Evolutionary conservation across 331 rosid species (phyloP), one percentile per base, ranked within the genome.

Genomic region (Erythrophleum ivorense): DNA sequence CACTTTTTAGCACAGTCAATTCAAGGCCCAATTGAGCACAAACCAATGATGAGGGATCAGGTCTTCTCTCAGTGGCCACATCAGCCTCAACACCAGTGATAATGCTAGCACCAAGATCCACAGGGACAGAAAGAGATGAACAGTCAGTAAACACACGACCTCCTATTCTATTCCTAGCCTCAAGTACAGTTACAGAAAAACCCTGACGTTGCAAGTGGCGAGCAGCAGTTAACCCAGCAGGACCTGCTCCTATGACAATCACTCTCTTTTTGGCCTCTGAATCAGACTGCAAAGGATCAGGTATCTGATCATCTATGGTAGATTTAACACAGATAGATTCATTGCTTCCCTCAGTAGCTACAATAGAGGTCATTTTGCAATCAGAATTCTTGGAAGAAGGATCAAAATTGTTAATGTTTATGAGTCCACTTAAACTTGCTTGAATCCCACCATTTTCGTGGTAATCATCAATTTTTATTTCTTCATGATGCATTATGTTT

Each of bases 1-100:
- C 99, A 86, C 98, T 97, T 74, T 94, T 92, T 74, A 97, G 87
- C 63, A 97, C 92, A 57, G 97, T 89, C 89, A 97, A 85, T 84
- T 97, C 93, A 43, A 97, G 95, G 75, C 99, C 98, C 86, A 97
- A 84, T 86, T 97, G 99, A 63, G 97, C 93, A 85, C 99, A 97
- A 85, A 97, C 77, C 93, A 97, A 86, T 60, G 99, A 91, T 59
- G 99, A 94, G 63, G 99, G 99, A 86, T 97, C 99, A 3, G 99
- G 97, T 85, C 99, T 91, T 84, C 99, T 94, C 89, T 92, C 99
- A 48, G 98, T 97, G 34, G 92, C 91, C 80, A 92, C 96, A 86
- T 97, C 99, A 85, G 99, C 99, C 93, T 97, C 99, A 73, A 97
- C 97, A 76, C 99, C 99, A 49, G 99, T 97, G 79, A 97, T 97